Base-by-base conservation (phyloP, 768 basidiomycete species). In the Gloeostereum incarnatum region DNA sequence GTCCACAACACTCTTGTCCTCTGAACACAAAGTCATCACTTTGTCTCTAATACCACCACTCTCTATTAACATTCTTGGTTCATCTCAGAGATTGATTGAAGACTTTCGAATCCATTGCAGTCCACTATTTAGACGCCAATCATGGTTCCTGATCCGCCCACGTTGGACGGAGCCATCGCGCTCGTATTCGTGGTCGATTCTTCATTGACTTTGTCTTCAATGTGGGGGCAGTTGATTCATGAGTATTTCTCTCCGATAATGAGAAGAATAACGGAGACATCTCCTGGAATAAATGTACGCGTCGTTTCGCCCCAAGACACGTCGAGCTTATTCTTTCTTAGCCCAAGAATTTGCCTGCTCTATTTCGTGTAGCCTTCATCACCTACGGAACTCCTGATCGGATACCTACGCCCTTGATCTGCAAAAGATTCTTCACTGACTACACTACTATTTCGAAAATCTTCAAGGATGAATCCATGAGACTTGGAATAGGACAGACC, bases 381-480 rank as follows among this genome's bases (percentile, higher is more conserved):
- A 71, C 69, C 5, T 86, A 86, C 60, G 81, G 69, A 4, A 61
- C 71, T 7, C 63, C 73, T n/a, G 70, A 78, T 45, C 69, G 69
- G 1, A 46, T 54, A 3, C 79, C 78, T 0, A 60, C 57, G 0
- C 78, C 81, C 2, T 49, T 85, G 13, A 51, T 83, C 10, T 62
- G 63, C 46, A 78, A 65, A 54, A 61, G 65, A 7, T 81, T 71
- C 61, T 86, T 85, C 53, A 45, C 55, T 14, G 68, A 70, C 2
- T 55, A 64, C 25, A 41, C 45, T 1, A 39, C 49, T 3, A 58
- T 78, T 26, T 51, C 62, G 3, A 65, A 60, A 38, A 65, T 72
- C 35, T 57, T 81, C 42, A 60, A 59, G 10, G 60, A 63, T 13
- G 66, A 69, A 3, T 52, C 54, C 4, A 45, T 50, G 8, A 67